These are phyloP conservation scores for Dryas alaskensis DNA, from an alignment of 306 rosid genomes.

Conservation along the genomic window DNA sequence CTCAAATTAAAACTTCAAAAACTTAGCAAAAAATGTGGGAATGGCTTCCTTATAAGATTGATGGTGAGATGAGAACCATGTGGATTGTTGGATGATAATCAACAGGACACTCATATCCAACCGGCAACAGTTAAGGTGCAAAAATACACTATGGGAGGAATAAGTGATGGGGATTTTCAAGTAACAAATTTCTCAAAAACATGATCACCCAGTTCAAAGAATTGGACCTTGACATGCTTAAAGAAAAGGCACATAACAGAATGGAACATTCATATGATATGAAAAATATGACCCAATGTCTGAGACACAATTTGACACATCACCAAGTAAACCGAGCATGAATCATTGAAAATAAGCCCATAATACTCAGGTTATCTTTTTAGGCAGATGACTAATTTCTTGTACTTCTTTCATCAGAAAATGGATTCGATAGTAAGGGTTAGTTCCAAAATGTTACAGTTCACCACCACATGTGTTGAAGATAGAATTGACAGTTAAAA, in stretches of 20 bases:
- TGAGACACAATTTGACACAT: background rate
- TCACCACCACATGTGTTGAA: background rate
- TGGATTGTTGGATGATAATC: background rate
- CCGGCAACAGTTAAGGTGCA: background rate
- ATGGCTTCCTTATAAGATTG: background rate
- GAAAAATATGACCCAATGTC: background rate
- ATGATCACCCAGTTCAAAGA: background rate
- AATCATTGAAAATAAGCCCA: background rate
- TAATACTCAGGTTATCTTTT: background rate
- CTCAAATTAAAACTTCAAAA: background rate
- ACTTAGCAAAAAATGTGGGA: background rate
- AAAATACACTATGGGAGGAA: background rate
- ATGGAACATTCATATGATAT: background rate
- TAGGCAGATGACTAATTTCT: too few species aligned
- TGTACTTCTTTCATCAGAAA: slow-evolving; percentile 8
- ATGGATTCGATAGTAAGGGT: background rate
- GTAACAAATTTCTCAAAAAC: background rate
- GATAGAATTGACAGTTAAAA: background rate
- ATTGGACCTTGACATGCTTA: background rate
- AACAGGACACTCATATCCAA: background rate
- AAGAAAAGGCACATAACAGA: background rate
- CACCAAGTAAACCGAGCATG: background rate
- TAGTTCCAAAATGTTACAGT: background rate
- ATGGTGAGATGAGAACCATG: background rate
- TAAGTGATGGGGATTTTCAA: background rate